Evolutionary conservation across 352 stramenopile genomes (phyloP).

Genomic region (Phytophthora pinifolia): DNA sequence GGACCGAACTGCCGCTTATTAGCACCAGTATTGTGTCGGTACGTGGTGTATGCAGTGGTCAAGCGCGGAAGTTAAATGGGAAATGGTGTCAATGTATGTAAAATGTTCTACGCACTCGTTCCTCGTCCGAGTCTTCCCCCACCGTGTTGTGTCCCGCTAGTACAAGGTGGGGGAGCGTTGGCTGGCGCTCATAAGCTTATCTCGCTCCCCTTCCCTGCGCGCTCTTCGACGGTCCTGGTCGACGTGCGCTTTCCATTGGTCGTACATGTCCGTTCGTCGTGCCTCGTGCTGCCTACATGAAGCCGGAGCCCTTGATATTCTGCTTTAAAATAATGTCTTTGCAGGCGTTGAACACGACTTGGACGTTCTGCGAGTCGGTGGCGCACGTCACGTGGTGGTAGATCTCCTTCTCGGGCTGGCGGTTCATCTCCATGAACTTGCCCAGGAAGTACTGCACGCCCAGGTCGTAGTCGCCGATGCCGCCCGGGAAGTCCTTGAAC

Average conservation of each 20-base stretch:
- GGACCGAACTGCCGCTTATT: background rate
- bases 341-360: slow-evolving; percentile 96
- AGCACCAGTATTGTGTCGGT: background rate
- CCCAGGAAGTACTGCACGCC: slow-evolving; percentile 90
- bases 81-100: slow-evolving; percentile 32
- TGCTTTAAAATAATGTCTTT: slow-evolving; percentile 96
- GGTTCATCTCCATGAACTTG: slow-evolving; percentile 96
- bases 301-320: slow-evolving; percentile 92
- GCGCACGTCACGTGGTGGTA: slow-evolving; percentile 96
- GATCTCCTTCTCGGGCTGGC: slow-evolving; percentile 90
- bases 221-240: slow-evolving; percentile 19
- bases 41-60: background rate
- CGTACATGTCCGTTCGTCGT: slow-evolving; percentile 15
- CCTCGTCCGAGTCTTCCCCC: slow-evolving; percentile 14
- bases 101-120: slow-evolving; percentile 38
- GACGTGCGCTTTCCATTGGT: slow-evolving; percentile 25
- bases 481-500: slow-evolving; percentile 91
- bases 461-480: slow-evolving; percentile 83
- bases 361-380: slow-evolving; percentile 96
- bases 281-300: slow-evolving; percentile 63
- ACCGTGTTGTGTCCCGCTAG: slow-evolving; percentile 7
- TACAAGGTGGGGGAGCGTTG: slow-evolving; percentile 12
- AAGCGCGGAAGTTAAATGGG: background rate
- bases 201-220: slow-evolving; percentile 11
- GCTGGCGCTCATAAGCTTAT: slow-evolving; percentile 26